A percentile compares a stretch with the other conserved stretches of the same genome.
These are phyloP conservation scores for Trichoderma simmonsii DNA, from an alignment of 2,329 filamentous ascomycete species.

Conservation along the genomic window DNA sequence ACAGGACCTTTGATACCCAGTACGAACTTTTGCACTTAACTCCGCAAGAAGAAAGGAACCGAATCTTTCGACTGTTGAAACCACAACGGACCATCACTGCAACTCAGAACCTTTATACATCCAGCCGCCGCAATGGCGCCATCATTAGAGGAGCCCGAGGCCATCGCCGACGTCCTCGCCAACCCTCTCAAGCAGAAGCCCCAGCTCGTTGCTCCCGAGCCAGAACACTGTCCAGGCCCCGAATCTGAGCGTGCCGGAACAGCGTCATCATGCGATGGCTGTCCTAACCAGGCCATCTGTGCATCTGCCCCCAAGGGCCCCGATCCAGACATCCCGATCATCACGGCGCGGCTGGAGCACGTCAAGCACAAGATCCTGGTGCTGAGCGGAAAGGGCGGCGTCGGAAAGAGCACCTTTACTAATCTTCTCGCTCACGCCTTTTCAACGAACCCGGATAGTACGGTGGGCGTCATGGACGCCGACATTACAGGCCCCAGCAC, in stretches of 20 bases:
- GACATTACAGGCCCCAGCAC: conserved; percentile 96
- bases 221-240: conserved; percentile 93
- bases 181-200: conserved; percentile 76
- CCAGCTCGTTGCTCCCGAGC: conserved; percentile 87
- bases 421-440: conserved; percentile 86
- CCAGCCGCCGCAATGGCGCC: conserved; percentile 62
- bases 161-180: conserved; percentile 66
- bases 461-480: conserved; percentile 94
- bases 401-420: conserved; percentile 94
- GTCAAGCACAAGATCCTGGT: conserved; percentile 92
- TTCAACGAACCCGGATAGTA: conserved; percentile 71
- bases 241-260: conserved; percentile 69
- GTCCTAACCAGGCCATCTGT: conserved; percentile 94
- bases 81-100: neutral
- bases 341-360: conserved; percentile 74
- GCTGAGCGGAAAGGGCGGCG: conserved; percentile 90
- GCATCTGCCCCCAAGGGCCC: conserved; percentile 81
- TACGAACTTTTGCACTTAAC: neutral
- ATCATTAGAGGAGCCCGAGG: conserved; percentile 68
- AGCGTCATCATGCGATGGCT: conserved; percentile 85
- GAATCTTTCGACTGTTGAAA: neutral
- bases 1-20: neutral
- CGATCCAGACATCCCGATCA: conserved; percentile 88
- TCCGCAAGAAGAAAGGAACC: neutral
- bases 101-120: neutral